Evolutionary conservation across 1,284 basidiomycete species (phyloP).

Genomic region (Sporisorium graminicola): DNA sequence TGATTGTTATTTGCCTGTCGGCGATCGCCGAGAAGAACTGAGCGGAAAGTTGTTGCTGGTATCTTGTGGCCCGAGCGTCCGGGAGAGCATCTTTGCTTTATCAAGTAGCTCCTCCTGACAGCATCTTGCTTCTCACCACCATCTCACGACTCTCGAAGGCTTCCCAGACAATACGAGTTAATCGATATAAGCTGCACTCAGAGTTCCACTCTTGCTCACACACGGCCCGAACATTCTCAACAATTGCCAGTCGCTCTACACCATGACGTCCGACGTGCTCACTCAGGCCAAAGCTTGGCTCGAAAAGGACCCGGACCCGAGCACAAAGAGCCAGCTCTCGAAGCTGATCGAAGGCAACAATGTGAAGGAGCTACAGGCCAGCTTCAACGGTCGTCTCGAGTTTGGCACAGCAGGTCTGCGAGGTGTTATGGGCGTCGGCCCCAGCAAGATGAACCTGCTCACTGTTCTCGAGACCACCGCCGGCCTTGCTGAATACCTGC

Average conservation of each 20-base stretch:
- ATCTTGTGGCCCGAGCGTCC: conserved; percentile 31
- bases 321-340: conserved; percentile 40
- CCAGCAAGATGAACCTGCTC: conserved; percentile 62
- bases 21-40: conserved; percentile 45
- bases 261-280: conserved; percentile 33
- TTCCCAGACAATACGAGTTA: not conserved
- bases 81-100: not conserved
- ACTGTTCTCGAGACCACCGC: conserved; percentile 59
- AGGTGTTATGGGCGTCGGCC: conserved; percentile 60
- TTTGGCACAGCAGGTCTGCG: conserved; percentile 63
- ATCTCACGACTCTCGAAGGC: not conserved
- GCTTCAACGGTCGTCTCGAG: conserved; percentile 56
- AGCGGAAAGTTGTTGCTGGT: not conserved
- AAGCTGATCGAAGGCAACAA: conserved; percentile 44
- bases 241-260: not conserved
- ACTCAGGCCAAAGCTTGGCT: conserved; percentile 56
- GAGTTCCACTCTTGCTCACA: not conserved
- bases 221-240: not conserved
- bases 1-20: conserved; percentile 1
- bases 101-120: not conserved
- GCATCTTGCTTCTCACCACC: not conserved
- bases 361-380: conserved; percentile 40
- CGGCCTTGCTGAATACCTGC: conserved; percentile 53
- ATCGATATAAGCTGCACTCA: not conserved
- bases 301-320: conserved; percentile 55